Evolutionary conservation across 2,329 filamentous ascomycete genomes (phyloP).

Genomic region (Cytospora leucostoma): DNA sequence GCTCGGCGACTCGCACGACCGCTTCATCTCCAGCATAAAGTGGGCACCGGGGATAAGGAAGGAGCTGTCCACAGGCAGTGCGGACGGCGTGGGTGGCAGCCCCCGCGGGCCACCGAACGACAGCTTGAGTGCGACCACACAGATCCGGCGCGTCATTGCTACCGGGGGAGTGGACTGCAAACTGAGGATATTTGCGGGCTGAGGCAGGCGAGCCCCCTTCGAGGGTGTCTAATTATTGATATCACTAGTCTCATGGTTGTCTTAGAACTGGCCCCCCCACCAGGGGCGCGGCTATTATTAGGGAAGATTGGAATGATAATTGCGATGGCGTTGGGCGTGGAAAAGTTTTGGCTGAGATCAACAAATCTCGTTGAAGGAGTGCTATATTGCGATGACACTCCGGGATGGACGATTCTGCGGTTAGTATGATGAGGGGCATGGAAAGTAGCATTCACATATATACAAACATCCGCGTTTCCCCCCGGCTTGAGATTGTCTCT

Average conservation of each 20-base stretch:
- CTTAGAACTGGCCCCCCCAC: neutral
- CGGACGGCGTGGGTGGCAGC: conserved; percentile 45
- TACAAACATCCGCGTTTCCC: neutral
- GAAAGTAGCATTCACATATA: too few relatives aligned
- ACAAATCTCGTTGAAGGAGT: neutral
- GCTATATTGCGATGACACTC: too few relatives aligned
- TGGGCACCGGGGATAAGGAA: conserved; percentile 81
- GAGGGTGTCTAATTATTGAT: neutral
- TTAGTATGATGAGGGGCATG: too few relatives aligned
- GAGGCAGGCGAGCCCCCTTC: conserved; percentile 11
- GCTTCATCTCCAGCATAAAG: conserved; percentile 82
- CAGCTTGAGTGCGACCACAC: conserved; percentile 39
- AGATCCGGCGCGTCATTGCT: conserved; percentile 84
- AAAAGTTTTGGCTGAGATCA: too few relatives aligned
- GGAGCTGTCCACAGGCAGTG: conserved; percentile 44
- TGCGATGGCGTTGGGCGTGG: too few relatives aligned
- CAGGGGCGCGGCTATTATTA: neutral
- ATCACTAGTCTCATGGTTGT: neutral
- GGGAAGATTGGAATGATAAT: neutral
- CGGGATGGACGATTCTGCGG: too few relatives aligned
- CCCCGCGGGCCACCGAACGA: conserved; percentile 45
- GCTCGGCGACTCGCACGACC: conserved; percentile 73
- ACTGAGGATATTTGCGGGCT: conserved; percentile 74
- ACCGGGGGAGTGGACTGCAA: conserved; percentile 83
- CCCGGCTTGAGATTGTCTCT: neutral